Percentiles rank a stretch among this genome's conserved stretches.
phyloP scores from a whole-genome alignment of 2,329 filamentous ascomycete genomes.

The Fusarium pseudocircinatum region DNA sequence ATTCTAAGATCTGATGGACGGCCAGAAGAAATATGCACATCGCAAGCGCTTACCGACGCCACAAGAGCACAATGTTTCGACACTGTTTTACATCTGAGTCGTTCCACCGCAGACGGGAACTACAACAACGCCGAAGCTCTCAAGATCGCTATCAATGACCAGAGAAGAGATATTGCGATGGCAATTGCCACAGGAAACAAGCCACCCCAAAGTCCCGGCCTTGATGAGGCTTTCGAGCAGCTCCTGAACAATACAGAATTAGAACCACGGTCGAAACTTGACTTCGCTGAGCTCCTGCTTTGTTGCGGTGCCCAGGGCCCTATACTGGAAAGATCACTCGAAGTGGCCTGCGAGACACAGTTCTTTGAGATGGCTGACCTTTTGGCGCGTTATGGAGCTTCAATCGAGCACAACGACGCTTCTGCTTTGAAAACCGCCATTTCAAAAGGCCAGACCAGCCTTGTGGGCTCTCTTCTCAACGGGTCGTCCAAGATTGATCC shows the following conservation, averaged over 20 bases:
- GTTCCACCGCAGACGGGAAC: slow-evolving; percentile 63
- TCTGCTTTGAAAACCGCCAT: slow-evolving; percentile 61
- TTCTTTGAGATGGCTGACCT: slow-evolving; percentile 65
- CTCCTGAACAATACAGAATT: slow-evolving; percentile 59
- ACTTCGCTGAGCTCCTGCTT: slow-evolving; percentile 64
- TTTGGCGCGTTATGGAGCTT: slow-evolving; percentile 63
- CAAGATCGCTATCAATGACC: slow-evolving; percentile 58
- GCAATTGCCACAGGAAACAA: slow-evolving; percentile 63
- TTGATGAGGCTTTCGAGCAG: slow-evolving; percentile 62
- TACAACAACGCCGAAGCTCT: slow-evolving; percentile 63
- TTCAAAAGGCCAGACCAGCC: slow-evolving; percentile 53
- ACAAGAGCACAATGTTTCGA: slow-evolving; percentile 59
- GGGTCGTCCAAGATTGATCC: slow-evolving; percentile 56
- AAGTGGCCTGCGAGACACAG: slow-evolving; percentile 58
- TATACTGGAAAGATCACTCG: slow-evolving; percentile 57
- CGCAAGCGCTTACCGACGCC: slow-evolving; percentile 63
- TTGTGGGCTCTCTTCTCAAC: slow-evolving; percentile 59
- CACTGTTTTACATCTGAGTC: slow-evolving; percentile 61
- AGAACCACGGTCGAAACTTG: slow-evolving; percentile 59
- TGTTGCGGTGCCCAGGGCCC: slow-evolving; percentile 67
- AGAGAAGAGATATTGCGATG: slow-evolving; percentile 63
- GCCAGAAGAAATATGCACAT: slow-evolving; percentile 55
- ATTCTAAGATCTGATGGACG: slow-evolving; percentile 60
- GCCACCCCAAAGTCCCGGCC: slow-evolving; percentile 58
- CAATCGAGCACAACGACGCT: slow-evolving; percentile 63